phyloP scores from a whole-genome alignment of 225 moss, liverwort and hornwort genomes.

The Bryum argenteum region DNA sequence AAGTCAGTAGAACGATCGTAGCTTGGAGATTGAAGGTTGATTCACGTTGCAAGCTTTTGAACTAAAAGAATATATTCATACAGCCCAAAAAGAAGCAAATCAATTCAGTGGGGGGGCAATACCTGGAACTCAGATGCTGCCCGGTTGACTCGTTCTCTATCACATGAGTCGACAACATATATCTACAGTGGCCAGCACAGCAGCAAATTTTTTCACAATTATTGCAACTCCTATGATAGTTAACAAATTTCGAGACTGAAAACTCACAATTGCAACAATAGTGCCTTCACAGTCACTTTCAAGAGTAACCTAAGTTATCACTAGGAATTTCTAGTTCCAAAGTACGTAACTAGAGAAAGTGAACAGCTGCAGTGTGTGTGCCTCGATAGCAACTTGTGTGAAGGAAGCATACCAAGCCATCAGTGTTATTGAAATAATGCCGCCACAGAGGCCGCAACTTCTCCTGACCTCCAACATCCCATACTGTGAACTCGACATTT shows the following conservation, averaged over 20 bases:
- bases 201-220: slow-evolving; percentile 6
- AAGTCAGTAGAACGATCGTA: neutral
- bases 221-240: neutral
- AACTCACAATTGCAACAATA: slow-evolving; percentile 13
- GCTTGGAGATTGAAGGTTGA: neutral
- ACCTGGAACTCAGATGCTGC: slow-evolving; percentile 90
- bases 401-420: slow-evolving; percentile 65
- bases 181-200: slow-evolving; percentile 55
- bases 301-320: neutral
- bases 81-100: neutral
- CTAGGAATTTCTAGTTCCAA: slow-evolving; percentile 10
- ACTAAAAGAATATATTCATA: neutral
- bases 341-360: neutral
- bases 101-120: neutral
- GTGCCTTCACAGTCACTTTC: slow-evolving; percentile 4
- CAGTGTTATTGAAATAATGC: slow-evolving; percentile 94
- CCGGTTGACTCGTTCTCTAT: slow-evolving; percentile 76
- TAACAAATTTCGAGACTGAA: slow-evolving; percentile 3
- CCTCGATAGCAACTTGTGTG: neutral
- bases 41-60: slow-evolving; percentile 2
- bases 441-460: slow-evolving; percentile 92
- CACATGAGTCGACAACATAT: slow-evolving; percentile 91
- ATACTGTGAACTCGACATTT: slow-evolving; percentile 94
- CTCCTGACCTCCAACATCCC: slow-evolving; percentile 96
- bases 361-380: neutral